Conservation (phyloP, 176 grass and related monocot species). For the Puya raimondii region DNA sequence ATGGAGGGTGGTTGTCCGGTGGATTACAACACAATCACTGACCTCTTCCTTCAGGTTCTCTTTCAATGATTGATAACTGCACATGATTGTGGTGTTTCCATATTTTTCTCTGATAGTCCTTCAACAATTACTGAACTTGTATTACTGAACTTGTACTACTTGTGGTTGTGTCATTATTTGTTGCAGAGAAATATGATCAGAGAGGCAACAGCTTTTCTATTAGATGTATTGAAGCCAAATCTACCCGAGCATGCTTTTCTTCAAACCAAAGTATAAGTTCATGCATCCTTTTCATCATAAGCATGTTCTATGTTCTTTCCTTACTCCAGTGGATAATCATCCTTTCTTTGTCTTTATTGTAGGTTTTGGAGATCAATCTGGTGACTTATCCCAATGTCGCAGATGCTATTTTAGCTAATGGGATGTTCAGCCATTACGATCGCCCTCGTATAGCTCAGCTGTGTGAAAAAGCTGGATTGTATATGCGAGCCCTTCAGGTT, state of each 20-base stretch:
- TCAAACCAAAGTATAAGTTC: conserved; percentile 71
- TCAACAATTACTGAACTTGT: not conserved
- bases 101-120: not conserved
- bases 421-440: conserved; percentile 98
- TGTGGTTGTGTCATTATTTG: conserved; percentile 5
- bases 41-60: conserved; percentile 91
- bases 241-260: conserved; percentile 86
- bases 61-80: not conserved
- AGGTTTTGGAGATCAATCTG: conserved; percentile 98
- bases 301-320: conserved; percentile 2
- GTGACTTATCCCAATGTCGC: conserved; percentile 97
- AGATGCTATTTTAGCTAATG: conserved; percentile 97
- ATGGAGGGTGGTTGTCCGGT: conserved; percentile 93
- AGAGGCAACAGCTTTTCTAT: conserved; percentile 84
- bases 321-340: not conserved
- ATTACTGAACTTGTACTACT: not conserved
- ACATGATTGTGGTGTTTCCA: not conserved
- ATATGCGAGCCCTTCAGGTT: conserved; percentile 93
- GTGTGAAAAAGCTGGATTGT: conserved; percentile 94
- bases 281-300: not conserved
- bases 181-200: conserved; percentile 79
- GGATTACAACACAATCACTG: conserved; percentile 92
- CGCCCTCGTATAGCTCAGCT: conserved; percentile 96
- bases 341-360: conserved; percentile 22
- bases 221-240: conserved; percentile 96